Percentiles rank a stretch among this genome's conserved stretches.
Evolutionary conservation across 768 basidiomycete species (phyloP).

Genomic region (Suillus subaureus): DNA sequence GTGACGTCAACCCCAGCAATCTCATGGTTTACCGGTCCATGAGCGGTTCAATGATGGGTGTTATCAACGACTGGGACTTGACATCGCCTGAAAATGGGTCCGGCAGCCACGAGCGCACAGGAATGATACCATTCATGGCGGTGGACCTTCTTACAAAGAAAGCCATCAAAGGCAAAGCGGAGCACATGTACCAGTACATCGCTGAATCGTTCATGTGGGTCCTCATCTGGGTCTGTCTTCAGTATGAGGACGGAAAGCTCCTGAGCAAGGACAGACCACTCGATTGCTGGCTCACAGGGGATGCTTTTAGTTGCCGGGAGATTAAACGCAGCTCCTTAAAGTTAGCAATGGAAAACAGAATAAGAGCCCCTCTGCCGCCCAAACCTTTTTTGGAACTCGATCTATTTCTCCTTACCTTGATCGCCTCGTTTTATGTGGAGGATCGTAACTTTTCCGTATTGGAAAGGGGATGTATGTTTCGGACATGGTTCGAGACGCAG

Average conservation of each 20-base stretch:
- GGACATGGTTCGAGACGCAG: neutral
- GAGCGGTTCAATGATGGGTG: constrained; percentile 16
- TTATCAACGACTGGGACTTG: constrained; percentile 36
- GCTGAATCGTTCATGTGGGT: constrained; percentile 38
- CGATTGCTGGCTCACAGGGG: neutral
- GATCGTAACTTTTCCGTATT: too few species aligned
- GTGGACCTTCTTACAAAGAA: constrained; percentile 27
- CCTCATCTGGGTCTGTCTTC: constrained; percentile 17
- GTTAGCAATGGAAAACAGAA: neutral
- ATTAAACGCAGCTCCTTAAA: neutral
- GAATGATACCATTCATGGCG: constrained; percentile 38
- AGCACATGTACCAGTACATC: constrained; percentile 33
- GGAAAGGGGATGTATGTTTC: neutral
- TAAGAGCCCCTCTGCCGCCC: neutral
- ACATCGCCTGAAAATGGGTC: constrained; percentile 14
- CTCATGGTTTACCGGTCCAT: constrained; percentile 28
- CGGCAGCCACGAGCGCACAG: constrained; percentile 20
- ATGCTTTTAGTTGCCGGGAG: neutral
- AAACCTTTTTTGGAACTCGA: neutral
- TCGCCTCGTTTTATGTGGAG: neutral
- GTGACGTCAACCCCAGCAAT: constrained; percentile 35
- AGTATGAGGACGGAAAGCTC: neutral
- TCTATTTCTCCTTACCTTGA: neutral
- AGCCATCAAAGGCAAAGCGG: constrained; percentile 17
- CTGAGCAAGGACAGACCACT: neutral